Evolutionary conservation across 2,329 filamentous ascomycete genomes (phyloP).

Genomic region (Colletotrichum eleusines): DNA sequence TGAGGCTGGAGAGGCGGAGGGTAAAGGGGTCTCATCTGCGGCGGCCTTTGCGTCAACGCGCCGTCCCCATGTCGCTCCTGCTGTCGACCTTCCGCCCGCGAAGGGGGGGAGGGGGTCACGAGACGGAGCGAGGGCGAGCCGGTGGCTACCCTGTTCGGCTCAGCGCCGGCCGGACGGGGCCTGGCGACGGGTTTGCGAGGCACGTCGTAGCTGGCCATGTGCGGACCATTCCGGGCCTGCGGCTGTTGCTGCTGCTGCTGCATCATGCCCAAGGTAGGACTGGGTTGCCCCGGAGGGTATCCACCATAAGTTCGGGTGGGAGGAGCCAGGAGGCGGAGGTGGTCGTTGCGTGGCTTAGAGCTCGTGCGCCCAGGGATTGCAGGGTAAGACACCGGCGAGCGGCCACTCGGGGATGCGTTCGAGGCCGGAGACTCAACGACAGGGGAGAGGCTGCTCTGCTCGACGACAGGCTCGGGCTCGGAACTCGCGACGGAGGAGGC

Average conservation of each 20-base stretch:
- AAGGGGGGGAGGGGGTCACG: conserved; percentile 50
- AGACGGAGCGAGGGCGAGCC: conserved; percentile 54
- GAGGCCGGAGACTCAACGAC: conserved; percentile 61
- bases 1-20: conserved; percentile 32
- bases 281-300: conserved; percentile 55
- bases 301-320: conserved; percentile 50
- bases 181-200: conserved; percentile 36
- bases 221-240: conserved; percentile 27
- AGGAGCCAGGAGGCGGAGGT: conserved; percentile 50
- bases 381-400: conserved; percentile 51
- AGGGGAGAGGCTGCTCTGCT: conserved; percentile 57
- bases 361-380: conserved; percentile 45
- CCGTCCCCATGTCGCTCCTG: conserved; percentile 22
- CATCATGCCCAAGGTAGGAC: conserved; percentile 56
- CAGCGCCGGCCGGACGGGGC: conserved; percentile 16
- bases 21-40: conserved; percentile 38
- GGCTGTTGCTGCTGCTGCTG: conserved; percentile 42
- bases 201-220: conserved; percentile 41
- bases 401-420: conserved; percentile 43
- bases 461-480: conserved; percentile 43
- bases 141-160: conserved; percentile 30
- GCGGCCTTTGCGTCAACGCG: conserved; percentile 20
- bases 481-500: conserved; percentile 45
- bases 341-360: conserved; percentile 43
- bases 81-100: conserved; percentile 10